Evolutionary conservation across 495 filamentous ascomycete species (phyloP).

Genomic region (Monascus purpureus): DNA sequence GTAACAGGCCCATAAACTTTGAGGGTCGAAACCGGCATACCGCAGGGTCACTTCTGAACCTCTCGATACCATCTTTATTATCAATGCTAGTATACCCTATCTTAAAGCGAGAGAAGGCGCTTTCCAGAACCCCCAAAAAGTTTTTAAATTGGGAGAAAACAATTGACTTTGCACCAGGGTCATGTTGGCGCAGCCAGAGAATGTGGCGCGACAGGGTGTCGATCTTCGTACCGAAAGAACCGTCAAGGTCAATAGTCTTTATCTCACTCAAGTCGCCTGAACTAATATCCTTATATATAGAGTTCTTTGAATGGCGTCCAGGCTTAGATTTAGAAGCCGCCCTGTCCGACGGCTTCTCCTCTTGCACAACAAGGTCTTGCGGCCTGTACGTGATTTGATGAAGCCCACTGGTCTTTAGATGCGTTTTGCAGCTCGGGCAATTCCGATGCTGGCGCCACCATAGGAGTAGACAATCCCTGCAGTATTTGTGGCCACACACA

Average conservation of each 20-base stretch:
- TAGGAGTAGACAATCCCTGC: slow-evolving; percentile 62
- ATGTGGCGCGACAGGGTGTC: slow-evolving; percentile 72
- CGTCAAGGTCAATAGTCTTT: slow-evolving; percentile 61
- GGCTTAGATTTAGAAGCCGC: slow-evolving; percentile 15
- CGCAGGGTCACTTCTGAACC: slow-evolving; percentile 60
- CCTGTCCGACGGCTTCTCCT: slow-evolving; percentile 41
- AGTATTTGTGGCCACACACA: slow-evolving; percentile 81
- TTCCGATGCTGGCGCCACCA: slow-evolving; percentile 57
- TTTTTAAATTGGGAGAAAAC: slow-evolving; percentile 79
- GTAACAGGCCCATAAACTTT: background rate
- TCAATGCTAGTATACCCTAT: slow-evolving; percentile 62
- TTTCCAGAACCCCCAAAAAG: slow-evolving; percentile 61
- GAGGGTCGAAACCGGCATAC: slow-evolving; percentile 13
- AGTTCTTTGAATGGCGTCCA: slow-evolving; percentile 19
- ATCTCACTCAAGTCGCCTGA: slow-evolving; percentile 61
- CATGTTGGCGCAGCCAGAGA: slow-evolving; percentile 67
- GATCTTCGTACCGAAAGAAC: slow-evolving; percentile 77
- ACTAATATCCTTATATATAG: slow-evolving; percentile 68
- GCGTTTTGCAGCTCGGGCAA: slow-evolving; percentile 67
- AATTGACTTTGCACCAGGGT: slow-evolving; percentile 80
- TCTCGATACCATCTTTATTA: slow-evolving; percentile 44
- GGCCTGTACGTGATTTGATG: slow-evolving; percentile 78
- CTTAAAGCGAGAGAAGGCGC: slow-evolving; percentile 49
- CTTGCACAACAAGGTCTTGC: slow-evolving; percentile 50
- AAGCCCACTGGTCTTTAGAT: slow-evolving; percentile 46